Evolutionary conservation across 495 filamentous ascomycete species (phyloP).

Genomic region (Penicillium subrubescens): DNA sequence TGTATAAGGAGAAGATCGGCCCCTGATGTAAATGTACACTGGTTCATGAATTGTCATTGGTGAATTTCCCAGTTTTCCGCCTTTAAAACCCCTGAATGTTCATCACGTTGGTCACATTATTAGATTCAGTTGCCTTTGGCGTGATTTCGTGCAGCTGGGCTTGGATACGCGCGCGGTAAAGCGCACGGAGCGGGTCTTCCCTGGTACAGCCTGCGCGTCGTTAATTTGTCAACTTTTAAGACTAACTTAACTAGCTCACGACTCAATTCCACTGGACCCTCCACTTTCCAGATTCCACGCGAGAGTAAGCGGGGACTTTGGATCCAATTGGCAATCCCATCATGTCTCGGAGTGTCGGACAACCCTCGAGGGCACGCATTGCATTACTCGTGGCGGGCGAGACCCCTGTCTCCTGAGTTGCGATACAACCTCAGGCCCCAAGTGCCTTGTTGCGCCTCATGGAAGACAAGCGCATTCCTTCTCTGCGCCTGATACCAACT

Average conservation of each 20-base stretch:
- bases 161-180: conserved; percentile 19
- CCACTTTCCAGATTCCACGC: not conserved
- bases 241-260: not conserved
- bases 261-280: not conserved
- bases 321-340: not conserved
- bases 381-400: not conserved
- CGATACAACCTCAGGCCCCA: not conserved
- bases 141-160: conserved; percentile 3
- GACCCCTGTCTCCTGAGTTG: not conserved
- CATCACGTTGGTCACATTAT: not conserved
- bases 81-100: not conserved
- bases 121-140: not conserved
- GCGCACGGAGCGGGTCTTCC: not conserved
- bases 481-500: not conserved
- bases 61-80: not conserved
- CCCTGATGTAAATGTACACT: not conserved
- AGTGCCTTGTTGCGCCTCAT: not conserved
- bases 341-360: not conserved
- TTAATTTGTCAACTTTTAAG: not conserved
- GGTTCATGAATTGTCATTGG: not conserved
- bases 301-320: not conserved
- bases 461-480: not conserved
- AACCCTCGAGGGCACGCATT: not conserved
- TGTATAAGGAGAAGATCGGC: not conserved
- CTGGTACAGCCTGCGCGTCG: not conserved